phyloP scores from a whole-genome alignment of 352 stramenopile species.

The Blastocystis sp. region DNA sequence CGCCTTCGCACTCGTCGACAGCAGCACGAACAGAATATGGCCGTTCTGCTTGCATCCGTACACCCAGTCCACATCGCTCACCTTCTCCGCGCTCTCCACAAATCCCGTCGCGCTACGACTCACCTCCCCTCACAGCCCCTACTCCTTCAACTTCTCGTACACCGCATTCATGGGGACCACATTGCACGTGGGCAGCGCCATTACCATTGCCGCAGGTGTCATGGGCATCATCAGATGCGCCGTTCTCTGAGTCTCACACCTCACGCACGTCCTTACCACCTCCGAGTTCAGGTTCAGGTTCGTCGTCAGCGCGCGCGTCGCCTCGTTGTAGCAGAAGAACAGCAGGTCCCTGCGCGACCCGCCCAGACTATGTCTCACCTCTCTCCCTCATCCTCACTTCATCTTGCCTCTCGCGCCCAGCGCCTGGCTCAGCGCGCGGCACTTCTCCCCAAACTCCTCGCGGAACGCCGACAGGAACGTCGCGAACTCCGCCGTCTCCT shows the following conservation, averaged over 20 bases:
- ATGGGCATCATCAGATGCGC: neutral
- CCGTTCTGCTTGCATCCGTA: constrained; percentile 71
- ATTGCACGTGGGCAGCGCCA: neutral
- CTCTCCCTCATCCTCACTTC: neutral
- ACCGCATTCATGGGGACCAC: constrained; percentile 40
- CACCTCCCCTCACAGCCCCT: neutral
- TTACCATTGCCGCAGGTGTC: constrained; percentile 27
- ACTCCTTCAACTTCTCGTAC: constrained; percentile 54
- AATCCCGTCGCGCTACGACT: constrained; percentile 12
- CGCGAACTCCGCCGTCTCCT: neutral
- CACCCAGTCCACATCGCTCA: constrained; percentile 70
- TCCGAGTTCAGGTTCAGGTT: constrained; percentile 10
- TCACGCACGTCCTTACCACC: neutral
- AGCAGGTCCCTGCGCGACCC: neutral
- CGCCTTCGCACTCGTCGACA: neutral
- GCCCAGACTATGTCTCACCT: neutral
- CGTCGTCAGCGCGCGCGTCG: constrained; percentile 19
- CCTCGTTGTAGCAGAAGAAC: constrained; percentile 19
- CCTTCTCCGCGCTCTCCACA: constrained; percentile 65
- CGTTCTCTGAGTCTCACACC: neutral
- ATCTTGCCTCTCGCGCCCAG: neutral
- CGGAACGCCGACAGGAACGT: neutral
- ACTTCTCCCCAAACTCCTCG: neutral
- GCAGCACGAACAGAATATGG: constrained; percentile 31
- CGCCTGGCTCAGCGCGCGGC: constrained; percentile 5